Evolutionary conservation across 805 yeast genomes (phyloP), one percentile per base, ranked within the genome.

Genomic region (Wickerhamomyces chambardii): DNA sequence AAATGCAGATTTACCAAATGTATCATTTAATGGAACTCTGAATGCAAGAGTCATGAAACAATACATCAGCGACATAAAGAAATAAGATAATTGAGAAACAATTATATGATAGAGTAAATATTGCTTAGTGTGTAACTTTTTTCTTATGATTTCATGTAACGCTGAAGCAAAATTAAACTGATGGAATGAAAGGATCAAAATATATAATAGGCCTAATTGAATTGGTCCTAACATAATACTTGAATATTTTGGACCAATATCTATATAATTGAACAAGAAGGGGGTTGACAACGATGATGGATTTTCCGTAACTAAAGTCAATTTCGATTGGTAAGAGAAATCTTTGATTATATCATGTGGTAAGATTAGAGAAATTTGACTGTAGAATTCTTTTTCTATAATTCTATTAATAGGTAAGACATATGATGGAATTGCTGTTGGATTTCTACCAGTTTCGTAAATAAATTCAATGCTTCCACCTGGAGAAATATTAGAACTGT

Each of bases 171-270:
- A 73, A 35, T 54, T 71, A 46, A 78, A 70, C 47, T 75, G 82
- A 66, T 80, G 78, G 51, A 82, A 78, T 6, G 87, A 73, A 40
- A 80, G 53, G 44, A 81, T 78, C 42, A 80, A 66, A 46, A 78
- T 58, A 47, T 74, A 80, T 47, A 80, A 72, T 39, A 80, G 64
- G 15, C 89, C 89, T 35, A 81, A 71, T 48, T 78, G 85, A 2
- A 70, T 50, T 5, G 84, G 82, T 0, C 84, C 85, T 17, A 62
- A 41, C 16, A 72, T 50, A 5, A 71, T 70, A 1, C 73, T 58
- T 37, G 65, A 56, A 1, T 56, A 52, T 22, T 51, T 55, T 3
- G 79, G 78, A 8, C 56, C 55, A 28, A 56, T 50, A 45, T 78
- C 83, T 4, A 42, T 32, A 19, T 38, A 47, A 1, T 40, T 12